Base-by-base conservation (phyloP, 1,139 yeast species). In the Suhomyces choctaworum region DNA sequence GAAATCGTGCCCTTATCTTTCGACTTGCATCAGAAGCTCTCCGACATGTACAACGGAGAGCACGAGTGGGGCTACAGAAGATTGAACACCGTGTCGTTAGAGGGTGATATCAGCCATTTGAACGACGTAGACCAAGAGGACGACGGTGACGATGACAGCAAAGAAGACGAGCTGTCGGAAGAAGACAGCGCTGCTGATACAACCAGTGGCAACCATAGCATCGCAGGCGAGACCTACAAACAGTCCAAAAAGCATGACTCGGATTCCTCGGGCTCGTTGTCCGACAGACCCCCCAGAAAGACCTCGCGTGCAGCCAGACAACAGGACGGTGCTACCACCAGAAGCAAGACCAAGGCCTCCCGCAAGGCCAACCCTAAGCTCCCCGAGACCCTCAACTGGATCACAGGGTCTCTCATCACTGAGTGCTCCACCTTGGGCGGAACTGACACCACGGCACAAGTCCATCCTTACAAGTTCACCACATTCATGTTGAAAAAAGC, bases 401-500 rank as follows among this genome's bases (percentile, higher is more conserved):
- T 92, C 45, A 73, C 78, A 36, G 72, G 76, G 14, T 72, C 76
- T 4, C 60, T 84, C 27, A 80, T 92, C 13, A 75, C 73, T 36
- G 82, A 77, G 41, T 89, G 95, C 80, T 80, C 90, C 7, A 75
- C 80, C 7, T 64, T 92, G 36, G 97, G 98, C 20, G 94, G 86
- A 11, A 76, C 79, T 20, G 92, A 84, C 44, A 82, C 95, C 9
- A 90, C 97, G 1, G 97, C 97, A 0, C 98, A 92, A 61, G 96
- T 92, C 8, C 97, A 92, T 57, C 98, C 98, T 2, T 88, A 85
- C 64, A 83, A 84, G 56, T 90, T 92, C 59, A 90, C 97, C 19
- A 86, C 82, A 38, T 84, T 76, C 52, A 70, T 92, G 9, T 66
- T 92, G 45, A 78, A 80, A 47, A 84, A 86, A 56, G 95, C 96